Evolutionary conservation across 2,329 filamentous ascomycete species (phyloP).

Genomic region (Colletotrichum sp.): DNA sequence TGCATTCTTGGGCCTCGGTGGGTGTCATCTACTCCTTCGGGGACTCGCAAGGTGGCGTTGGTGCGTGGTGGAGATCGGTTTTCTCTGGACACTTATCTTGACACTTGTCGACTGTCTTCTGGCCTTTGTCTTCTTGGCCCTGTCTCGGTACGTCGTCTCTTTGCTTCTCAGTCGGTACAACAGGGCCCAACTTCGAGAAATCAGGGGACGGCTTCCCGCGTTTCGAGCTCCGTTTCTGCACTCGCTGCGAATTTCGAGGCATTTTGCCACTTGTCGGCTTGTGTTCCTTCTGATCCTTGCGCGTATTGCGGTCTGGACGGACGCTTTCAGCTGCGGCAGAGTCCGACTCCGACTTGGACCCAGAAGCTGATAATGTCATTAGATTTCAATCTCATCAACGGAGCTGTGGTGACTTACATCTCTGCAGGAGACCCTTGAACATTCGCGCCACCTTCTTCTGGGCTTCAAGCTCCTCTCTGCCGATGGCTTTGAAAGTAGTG

Average conservation of each 20-base stretch:
- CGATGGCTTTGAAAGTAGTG: not conserved
- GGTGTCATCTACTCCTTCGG: not conserved
- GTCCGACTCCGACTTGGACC: not conserved
- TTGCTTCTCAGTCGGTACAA: slow-evolving; percentile 28
- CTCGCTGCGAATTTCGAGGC: not conserved
- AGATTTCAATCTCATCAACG: not conserved
- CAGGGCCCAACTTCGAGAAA: not conserved
- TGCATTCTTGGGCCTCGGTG: not conserved
- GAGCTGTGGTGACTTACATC: not conserved
- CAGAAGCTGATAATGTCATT: not conserved
- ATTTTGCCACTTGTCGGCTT: not conserved
- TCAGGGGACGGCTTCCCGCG: not conserved
- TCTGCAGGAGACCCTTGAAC: not conserved
- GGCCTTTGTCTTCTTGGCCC: slow-evolving; percentile 29
- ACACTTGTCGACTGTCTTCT: slow-evolving; percentile 14
- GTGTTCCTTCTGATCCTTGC: not conserved
- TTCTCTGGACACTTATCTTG: not conserved
- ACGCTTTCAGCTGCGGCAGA: not conserved
- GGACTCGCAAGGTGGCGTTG: not conserved
- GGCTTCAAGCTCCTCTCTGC: not conserved
- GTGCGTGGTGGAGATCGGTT: not conserved
- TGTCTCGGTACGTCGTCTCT: not conserved
- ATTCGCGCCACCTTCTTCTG: not conserved
- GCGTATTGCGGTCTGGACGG: not conserved
- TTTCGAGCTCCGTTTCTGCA: not conserved